phyloP scores from a whole-genome alignment of 2,329 filamentous ascomycete species.

The Pseudogymnoascus sp. region DNA sequence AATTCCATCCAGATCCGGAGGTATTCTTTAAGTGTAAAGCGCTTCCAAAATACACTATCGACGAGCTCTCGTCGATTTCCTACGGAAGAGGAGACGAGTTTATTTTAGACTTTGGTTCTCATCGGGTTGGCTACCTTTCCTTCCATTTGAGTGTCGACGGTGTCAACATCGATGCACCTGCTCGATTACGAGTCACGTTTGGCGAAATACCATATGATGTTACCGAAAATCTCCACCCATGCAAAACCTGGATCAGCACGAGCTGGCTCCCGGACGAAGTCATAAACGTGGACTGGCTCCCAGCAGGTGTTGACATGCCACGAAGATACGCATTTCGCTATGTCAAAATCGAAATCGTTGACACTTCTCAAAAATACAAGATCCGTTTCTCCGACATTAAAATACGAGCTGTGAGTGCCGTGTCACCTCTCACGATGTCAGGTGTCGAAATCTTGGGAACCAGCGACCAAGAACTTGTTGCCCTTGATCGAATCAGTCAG shows the following conservation, averaged over 20 bases:
- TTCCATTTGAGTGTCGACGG: conserved; percentile 26
- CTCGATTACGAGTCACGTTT: conserved; percentile 30
- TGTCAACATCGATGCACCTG: conserved; percentile 31
- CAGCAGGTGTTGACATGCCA: conserved; percentile 25
- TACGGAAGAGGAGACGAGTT: conserved; percentile 27
- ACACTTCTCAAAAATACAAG: conserved; percentile 31
- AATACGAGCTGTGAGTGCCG: conserved; percentile 26
- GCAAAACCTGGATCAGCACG: conserved; percentile 34
- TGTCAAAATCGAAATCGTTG: conserved; percentile 29
- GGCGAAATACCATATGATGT: conserved; percentile 33
- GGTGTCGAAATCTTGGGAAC: conserved; percentile 11
- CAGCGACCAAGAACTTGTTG: conserved; percentile 19
- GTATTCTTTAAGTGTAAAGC: conserved; percentile 20
- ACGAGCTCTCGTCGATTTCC: conserved; percentile 13
- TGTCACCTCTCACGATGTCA: conserved; percentile 18
- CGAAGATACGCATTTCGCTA: conserved; percentile 31
- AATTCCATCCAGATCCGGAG: conserved; percentile 18
- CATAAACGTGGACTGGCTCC: conserved; percentile 31
- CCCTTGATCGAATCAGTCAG: conserved; percentile 28
- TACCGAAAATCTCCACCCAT: conserved; percentile 28
- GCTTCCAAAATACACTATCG: conserved; percentile 13
- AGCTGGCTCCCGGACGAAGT: conserved; percentile 33
- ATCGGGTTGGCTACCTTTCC: conserved; percentile 29
- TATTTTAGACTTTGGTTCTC: conserved; percentile 30
- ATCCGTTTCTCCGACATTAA: conserved; percentile 26